A percentile compares a stretch with the other conserved stretches of the same genome.
These are phyloP conservation scores for Ganoderma lingzhi DNA, from an alignment of 1,284 basidiomycete genomes.

Conservation along the genomic window DNA sequence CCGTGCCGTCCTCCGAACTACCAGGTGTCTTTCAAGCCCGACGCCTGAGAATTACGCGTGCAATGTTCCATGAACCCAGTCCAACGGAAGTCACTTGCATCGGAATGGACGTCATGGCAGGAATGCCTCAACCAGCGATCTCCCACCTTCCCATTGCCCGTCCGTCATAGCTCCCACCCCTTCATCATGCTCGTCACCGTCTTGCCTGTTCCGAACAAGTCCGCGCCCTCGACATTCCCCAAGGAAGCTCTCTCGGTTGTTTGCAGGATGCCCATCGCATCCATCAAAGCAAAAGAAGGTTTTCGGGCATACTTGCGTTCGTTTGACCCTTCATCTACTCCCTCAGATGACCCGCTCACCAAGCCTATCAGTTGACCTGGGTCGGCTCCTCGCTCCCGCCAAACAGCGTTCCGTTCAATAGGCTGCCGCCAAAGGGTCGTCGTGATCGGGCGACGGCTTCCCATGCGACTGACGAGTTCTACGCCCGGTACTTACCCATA, in stretches of 20 bases:
- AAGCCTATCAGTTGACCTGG: conserved; percentile 33
- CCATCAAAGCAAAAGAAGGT: conserved; percentile 31
- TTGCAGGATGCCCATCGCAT: conserved; percentile 21
- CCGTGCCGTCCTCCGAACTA: neutral
- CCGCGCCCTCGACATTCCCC: neutral
- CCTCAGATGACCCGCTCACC: conserved; percentile 38
- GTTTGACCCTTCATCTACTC: conserved; percentile 29
- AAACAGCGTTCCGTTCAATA: conserved; percentile 15
- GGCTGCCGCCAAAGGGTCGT: conserved; percentile 34
- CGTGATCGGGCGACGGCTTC: conserved; percentile 41
- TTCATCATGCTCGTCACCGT: neutral
- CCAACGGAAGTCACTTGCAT: neutral
- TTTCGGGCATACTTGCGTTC: conserved; percentile 33
- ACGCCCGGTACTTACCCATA: conserved; percentile 30
- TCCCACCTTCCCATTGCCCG: neutral
- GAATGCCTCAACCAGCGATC: neutral
- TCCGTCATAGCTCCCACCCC: conserved; percentile 8
- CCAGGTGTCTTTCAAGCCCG: neutral
- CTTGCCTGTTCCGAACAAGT: conserved; percentile 9
- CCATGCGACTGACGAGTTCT: conserved; percentile 43
- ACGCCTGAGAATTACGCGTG: neutral
- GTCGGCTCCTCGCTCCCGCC: conserved; percentile 1
- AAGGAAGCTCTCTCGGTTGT: conserved; percentile 2
- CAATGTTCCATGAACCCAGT: neutral
- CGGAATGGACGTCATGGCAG: conserved; percentile 5